A percentile compares a stretch with the other conserved stretches of the same genome.
These are phyloP conservation scores for Fistulifera pelliculosa DNA, from an alignment of 108 stramenopile genomes.

Conservation along the genomic window DNA sequence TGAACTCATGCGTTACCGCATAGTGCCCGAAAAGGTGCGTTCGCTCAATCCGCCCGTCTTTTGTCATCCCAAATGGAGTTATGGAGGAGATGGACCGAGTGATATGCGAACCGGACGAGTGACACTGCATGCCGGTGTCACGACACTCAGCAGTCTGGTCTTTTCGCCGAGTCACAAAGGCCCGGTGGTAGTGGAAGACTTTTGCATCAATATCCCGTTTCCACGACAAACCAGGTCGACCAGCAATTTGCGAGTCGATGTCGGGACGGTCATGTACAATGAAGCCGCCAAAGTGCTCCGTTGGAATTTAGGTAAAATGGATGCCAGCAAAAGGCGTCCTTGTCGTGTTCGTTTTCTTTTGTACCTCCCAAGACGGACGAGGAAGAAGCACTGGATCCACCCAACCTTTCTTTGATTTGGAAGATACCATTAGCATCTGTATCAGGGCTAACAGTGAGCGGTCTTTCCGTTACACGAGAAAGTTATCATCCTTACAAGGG, in stretches of 20 bases:
- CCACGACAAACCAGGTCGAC: constrained; percentile 83
- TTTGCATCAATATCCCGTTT: constrained; percentile 88
- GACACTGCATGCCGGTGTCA: constrained; percentile 38
- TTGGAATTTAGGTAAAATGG: constrained; percentile 87
- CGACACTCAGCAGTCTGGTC: constrained; percentile 60
- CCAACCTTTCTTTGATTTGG: constrained; percentile 85
- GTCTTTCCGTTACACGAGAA: constrained; percentile 86
- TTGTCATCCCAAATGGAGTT: constrained; percentile 64
- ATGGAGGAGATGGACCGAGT: constrained; percentile 16
- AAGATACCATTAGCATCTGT: constrained; percentile 92
- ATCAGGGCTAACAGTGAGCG: constrained; percentile 85
- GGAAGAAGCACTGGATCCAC: constrained; percentile 17
- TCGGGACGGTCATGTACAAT: constrained; percentile 85
- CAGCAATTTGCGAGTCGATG: constrained; percentile 66
- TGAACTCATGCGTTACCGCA: constrained; percentile 94
- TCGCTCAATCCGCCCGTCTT: constrained; percentile 72
- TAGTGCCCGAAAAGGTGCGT: constrained; percentile 24
- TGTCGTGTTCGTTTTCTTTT: constrained; percentile 1
- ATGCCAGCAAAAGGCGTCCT: constrained; percentile 15
- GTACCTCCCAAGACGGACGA: constrained; percentile 17
- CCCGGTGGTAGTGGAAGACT: constrained; percentile 86
- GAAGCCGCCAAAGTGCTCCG: constrained; percentile 94
- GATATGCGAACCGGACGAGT: constrained; percentile 35
- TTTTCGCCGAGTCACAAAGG: constrained; percentile 50
- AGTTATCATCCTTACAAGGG: constrained; percentile 95